Evolutionary conservation across 108 stramenopile species (phyloP), one percentile per base, ranked within the genome.

Genomic region (Nitzschia sp.): DNA sequence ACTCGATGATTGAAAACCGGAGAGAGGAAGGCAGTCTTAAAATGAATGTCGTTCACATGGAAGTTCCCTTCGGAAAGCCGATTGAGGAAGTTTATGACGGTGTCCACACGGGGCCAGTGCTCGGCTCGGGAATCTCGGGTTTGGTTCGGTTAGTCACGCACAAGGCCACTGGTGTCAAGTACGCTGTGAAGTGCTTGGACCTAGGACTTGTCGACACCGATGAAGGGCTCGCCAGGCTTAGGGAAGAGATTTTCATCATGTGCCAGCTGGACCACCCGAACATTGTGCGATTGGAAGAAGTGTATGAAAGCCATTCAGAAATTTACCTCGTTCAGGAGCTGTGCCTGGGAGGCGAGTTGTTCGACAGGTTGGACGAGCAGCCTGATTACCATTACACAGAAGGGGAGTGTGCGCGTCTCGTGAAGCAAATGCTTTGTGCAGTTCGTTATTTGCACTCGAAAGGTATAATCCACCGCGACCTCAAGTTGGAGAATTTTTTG

Each of bases 301-400:
- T 92, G 0, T 89, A 89, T 72, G 91, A 92, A 59, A 82, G 81
- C 42, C 87, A 88, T 60, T 82, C 84, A 13, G 83, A 90, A 68
- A 93, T 97, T 46, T 96, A 94, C 53, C 76, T 96, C 33, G 96
- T 97, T 28, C 92, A 95, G 63, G 96, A 97, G 58, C 73, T 98
- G 48, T 98, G 98, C 84, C 78, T 91, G 58, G 97, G 98, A 3
- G 98, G 98, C 6, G 98, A 98, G 59, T 83, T 98, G 2, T 95
- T 97, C 69, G 97, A 98, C 70, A 87, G 92, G 24, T 60, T 98
- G 46, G 94, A 95, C 76, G 91, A 93, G 45, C 89, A 96, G 54
- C 85, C 91, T 0, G 91, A 93, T 54, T 94, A 91, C 68, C 93
- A 92, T 71, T 98, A 95, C 85, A 93, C 96, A 28, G 98, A 98